Evolutionary conservation across 345 rosid genomes (phyloP).

Genomic region (Fremontodendron californicum): DNA sequence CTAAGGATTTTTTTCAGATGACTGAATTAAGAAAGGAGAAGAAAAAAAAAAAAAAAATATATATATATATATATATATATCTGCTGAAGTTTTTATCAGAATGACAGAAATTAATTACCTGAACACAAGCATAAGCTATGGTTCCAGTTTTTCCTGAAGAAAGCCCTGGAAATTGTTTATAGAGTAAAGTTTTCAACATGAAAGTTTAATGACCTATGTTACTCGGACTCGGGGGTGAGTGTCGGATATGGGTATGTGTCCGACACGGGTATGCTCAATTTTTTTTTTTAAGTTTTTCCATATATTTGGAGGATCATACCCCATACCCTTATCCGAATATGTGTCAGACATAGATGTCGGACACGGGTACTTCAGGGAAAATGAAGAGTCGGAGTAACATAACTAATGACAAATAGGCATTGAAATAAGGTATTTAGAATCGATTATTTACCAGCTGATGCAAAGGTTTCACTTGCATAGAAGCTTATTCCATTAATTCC

Average conservation of each 20-base stretch:
- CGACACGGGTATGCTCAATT: no score
- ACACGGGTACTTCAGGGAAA: no score
- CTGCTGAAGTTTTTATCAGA: neutral
- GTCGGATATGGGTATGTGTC: no score
- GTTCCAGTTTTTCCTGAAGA: slow-evolving; percentile 73
- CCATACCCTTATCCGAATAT: no score
- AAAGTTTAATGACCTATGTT: slow-evolving; percentile 2
- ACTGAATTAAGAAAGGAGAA: neutral
- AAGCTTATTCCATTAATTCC: slow-evolving; percentile 84
- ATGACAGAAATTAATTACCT: slow-evolving; percentile 33
- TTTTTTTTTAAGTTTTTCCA: no score
- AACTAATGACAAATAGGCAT: neutral
- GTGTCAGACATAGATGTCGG: no score
- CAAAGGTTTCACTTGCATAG: slow-evolving; percentile 86
- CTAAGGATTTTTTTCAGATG: slow-evolving; percentile 26
- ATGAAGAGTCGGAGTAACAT: no score
- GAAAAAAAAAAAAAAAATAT: neutral
- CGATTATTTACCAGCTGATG: slow-evolving; percentile 56
- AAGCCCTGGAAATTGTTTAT: slow-evolving; percentile 47
- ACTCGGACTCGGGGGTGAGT: no score
- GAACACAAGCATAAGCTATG: slow-evolving; percentile 75
- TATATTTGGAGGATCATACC: no score
- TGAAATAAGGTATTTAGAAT: neutral
- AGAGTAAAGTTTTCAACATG: neutral
- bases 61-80: neutral